Evolutionary conservation across 2,329 filamentous ascomycete species (phyloP).

Genomic region (Lasiodiplodia sp.): DNA sequence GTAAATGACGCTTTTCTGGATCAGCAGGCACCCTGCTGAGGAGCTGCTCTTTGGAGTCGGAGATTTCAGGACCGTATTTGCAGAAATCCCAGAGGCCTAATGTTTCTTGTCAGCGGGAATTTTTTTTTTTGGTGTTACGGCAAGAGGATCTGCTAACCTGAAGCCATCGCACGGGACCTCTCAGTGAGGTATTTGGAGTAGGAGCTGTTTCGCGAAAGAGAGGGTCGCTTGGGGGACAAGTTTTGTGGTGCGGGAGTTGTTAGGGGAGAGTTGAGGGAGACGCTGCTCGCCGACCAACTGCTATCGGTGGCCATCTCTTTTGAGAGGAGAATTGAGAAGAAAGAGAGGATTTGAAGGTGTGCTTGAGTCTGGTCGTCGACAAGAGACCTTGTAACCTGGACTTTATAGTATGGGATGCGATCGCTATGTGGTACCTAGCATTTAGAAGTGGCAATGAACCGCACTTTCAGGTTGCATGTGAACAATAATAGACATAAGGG

Average conservation of each 20-base stretch:
- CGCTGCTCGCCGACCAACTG: background rate
- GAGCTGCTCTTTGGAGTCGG: background rate
- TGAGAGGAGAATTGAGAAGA: background rate
- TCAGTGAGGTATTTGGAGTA: background rate
- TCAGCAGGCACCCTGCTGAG: background rate
- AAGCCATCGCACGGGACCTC: background rate
- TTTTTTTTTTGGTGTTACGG: too few species aligned
- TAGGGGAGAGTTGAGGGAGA: background rate
- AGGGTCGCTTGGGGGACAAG: background rate
- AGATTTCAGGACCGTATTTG: constrained; percentile 16
- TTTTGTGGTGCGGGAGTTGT: background rate
- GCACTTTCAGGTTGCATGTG: background rate
- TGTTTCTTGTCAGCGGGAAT: background rate
- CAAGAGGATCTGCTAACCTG: background rate
- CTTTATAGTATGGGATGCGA: background rate
- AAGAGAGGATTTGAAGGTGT: background rate
- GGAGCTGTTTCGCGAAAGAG: background rate
- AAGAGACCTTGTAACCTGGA: background rate
- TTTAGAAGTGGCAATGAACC: constrained; percentile 10
- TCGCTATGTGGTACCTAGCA: background rate
- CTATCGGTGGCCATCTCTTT: background rate
- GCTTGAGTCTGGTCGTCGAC: background rate
- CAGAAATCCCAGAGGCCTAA: constrained; percentile 16
- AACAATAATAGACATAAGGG: background rate
- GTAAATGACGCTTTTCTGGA: background rate